Evolutionary conservation across 2,329 filamentous ascomycete genomes (phyloP).

Genomic region (Colletotrichum sp.): DNA sequence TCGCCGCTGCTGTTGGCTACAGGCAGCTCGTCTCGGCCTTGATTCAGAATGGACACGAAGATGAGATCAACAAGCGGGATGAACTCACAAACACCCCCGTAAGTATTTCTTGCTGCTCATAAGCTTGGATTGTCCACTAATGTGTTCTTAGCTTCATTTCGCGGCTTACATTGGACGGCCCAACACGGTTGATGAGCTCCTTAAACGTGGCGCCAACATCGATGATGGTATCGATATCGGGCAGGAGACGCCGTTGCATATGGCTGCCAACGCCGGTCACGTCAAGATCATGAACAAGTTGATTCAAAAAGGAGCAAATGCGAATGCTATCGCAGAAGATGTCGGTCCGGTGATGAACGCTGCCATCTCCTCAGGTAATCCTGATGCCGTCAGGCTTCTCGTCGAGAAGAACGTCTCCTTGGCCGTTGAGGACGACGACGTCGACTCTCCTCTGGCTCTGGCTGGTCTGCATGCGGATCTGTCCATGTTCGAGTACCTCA

Average conservation of each 20-base stretch:
- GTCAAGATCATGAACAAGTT: conserved; percentile 45
- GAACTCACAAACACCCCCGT: conserved; percentile 37
- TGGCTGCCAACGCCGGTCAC: conserved; percentile 42
- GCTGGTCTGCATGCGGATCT: conserved; percentile 42
- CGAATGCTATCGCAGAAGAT: conserved; percentile 34
- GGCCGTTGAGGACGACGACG: conserved; percentile 30
- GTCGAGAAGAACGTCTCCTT: conserved; percentile 42
- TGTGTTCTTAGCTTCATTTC: conserved; percentile 30
- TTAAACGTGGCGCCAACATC: conserved; percentile 35
- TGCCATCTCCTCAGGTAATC: conserved; percentile 45
- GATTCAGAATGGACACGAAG: conserved; percentile 39
- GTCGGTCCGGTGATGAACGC: conserved; percentile 42
- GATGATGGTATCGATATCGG: conserved; percentile 37
- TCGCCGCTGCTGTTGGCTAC: conserved; percentile 43
- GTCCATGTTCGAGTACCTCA: conserved; percentile 45
- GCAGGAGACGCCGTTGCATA: conserved; percentile 40
- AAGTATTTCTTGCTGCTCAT: conserved; percentile 17
- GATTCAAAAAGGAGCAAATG: conserved; percentile 38
- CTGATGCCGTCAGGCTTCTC: conserved; percentile 42
- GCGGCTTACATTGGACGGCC: conserved; percentile 33
- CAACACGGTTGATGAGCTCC: conserved; percentile 40
- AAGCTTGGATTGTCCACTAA: neutral
- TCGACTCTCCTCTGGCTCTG: conserved; percentile 39
- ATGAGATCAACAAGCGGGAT: conserved; percentile 37
- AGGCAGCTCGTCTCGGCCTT: conserved; percentile 40